Conservation (phyloP, 257 asterid species). For the Solanum ossicruentum region DNA sequence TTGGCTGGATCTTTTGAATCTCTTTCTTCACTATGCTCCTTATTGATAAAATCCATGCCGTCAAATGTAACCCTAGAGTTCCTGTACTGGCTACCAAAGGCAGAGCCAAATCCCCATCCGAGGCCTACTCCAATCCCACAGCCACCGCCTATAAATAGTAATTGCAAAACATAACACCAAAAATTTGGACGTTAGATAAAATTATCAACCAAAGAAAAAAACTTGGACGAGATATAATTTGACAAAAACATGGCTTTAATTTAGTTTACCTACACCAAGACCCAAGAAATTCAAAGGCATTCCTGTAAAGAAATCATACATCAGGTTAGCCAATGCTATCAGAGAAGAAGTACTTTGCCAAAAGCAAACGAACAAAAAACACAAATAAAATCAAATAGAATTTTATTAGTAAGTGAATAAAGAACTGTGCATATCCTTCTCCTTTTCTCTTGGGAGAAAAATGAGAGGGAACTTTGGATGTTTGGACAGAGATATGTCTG, state of each 20-base stretch:
- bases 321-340: background rate
- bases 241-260: background rate
- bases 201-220: too few relatives aligned
- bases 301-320: conserved; percentile 26
- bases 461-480: background rate
- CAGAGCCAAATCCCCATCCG: conserved; percentile 97
- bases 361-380: background rate
- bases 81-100: conserved; percentile 77
- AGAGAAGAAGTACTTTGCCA: background rate
- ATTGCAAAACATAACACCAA: background rate
- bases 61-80: conserved; percentile 48
- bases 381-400: too few relatives aligned
- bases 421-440: background rate
- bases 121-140: conserved; percentile 86
- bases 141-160: conserved; percentile 61
- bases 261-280: conserved; percentile 66
- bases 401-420: background rate
- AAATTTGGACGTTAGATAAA: background rate
- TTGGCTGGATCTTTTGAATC: conserved; percentile 22
- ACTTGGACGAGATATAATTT: background rate
- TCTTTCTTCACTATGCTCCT: conserved; percentile 20
- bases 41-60: conserved; percentile 40
- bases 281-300: conserved; percentile 70
- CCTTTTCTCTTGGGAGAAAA: background rate
- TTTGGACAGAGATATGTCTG: background rate